Evolutionary conservation across 2,329 filamentous ascomycete genomes (phyloP).

Genomic region (Xylariaceae sp.): DNA sequence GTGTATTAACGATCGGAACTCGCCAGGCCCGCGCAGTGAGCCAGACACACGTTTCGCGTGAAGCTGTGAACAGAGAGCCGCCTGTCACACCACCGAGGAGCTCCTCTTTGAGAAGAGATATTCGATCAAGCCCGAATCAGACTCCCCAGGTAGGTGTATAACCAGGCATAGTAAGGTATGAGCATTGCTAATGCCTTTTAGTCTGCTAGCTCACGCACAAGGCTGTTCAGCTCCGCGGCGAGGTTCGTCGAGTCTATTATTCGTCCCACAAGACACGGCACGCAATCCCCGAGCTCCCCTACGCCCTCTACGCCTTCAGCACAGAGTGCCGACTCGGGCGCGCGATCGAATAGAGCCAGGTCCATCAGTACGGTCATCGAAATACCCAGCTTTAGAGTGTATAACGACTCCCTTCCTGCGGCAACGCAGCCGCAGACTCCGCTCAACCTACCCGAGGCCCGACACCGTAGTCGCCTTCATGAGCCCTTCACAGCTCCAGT

Average conservation of each 20-base stretch:
- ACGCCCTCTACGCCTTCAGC: conserved; percentile 17
- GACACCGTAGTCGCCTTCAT: conserved; percentile 43
- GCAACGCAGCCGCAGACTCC: conserved; percentile 50
- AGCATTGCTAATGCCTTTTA: conserved; percentile 12
- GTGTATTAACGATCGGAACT: conserved; percentile 6
- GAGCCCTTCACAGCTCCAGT: conserved; percentile 45
- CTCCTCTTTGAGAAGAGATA: conserved; percentile 19
- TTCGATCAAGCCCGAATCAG: conserved; percentile 6
- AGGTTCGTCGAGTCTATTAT: conserved; percentile 27
- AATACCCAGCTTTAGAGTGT: conserved; percentile 37
- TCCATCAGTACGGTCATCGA: conserved; percentile 14
- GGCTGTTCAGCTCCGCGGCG: conserved; percentile 27
- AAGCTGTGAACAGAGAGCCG: conserved; percentile 12
- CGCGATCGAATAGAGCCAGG: conserved; percentile 11
- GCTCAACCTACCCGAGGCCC: conserved; percentile 46
- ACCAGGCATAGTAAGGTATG: background rate
- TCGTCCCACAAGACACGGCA: conserved; percentile 16
- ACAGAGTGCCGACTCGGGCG: conserved; percentile 6
- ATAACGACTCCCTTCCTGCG: conserved; percentile 45
- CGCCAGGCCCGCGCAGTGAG: conserved; percentile 12
- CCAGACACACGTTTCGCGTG: conserved; percentile 8
- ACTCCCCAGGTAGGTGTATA: conserved; percentile 12
- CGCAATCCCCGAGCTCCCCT: no score
- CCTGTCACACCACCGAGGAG: conserved; percentile 26
- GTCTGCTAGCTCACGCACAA: conserved; percentile 19